Evolutionary conservation across 345 rosid genomes (phyloP).

Genomic region (Microthlaspi erraticum): DNA sequence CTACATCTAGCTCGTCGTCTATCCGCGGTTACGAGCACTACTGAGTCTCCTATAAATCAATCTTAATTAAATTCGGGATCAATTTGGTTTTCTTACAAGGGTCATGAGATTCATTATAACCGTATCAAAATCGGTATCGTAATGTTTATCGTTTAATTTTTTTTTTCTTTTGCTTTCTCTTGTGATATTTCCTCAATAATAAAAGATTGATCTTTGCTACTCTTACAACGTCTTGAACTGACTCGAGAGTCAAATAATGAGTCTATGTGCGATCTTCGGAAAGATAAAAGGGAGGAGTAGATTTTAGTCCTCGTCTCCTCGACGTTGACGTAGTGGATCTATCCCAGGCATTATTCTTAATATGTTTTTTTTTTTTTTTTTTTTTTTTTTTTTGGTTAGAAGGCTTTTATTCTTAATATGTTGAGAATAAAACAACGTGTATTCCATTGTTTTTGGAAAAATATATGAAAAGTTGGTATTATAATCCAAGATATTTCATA

Average conservation of each 20-base stretch:
- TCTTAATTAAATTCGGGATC: constrained; percentile 4
- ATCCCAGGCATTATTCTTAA: background rate
- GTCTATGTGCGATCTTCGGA: constrained; percentile 33
- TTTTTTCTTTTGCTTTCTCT: too few relatives aligned
- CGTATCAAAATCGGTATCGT: background rate
- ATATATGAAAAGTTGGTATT: too few relatives aligned
- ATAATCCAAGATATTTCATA: too few relatives aligned
- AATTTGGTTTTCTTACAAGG: background rate
- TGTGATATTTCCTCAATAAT: constrained; percentile 15
- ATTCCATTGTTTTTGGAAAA: too few relatives aligned
- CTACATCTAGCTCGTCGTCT: background rate
- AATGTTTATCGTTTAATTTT: constrained; percentile 7
- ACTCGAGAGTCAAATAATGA: background rate
- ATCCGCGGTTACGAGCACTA: constrained; percentile 12
- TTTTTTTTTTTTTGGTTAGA: too few relatives aligned
- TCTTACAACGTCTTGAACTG: background rate
- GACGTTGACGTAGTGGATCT: background rate
- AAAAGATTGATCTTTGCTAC: constrained; percentile 27
- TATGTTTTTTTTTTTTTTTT: too few relatives aligned
- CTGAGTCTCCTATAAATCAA: background rate
- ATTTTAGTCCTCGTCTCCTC: background rate
- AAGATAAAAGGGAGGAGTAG: constrained; percentile 6
- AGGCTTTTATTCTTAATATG: too few relatives aligned
- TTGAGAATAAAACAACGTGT: too few relatives aligned
- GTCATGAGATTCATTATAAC: too few relatives aligned